phyloP scores from a whole-genome alignment of 257 asterid species.

The Solanum chmielewskii region DNA sequence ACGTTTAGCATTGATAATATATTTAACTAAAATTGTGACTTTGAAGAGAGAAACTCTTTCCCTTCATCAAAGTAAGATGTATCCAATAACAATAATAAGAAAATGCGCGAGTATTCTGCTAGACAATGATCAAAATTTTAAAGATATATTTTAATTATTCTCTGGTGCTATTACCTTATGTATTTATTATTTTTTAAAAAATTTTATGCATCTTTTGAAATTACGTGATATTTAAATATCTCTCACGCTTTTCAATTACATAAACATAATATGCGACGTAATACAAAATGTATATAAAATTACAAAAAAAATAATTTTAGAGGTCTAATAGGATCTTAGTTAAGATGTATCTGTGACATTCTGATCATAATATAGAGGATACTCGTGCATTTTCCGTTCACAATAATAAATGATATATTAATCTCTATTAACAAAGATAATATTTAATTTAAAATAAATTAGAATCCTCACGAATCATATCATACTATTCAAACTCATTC shows the following conservation, averaged over 20 bases:
- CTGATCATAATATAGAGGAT: rapidly evolving
- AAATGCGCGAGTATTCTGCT: rapidly evolving
- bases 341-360: no score
- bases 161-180: rapidly evolving
- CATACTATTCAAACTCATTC: neutral
- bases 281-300: no score
- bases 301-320: no score
- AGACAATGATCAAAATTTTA: rapidly evolving
- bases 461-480: neutral
- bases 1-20: neutral
- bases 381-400: rapidly evolving
- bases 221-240: no score
- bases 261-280: no score
- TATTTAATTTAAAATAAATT: neutral
- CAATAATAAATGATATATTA: neutral
- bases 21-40: neutral
- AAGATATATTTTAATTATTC: no score
- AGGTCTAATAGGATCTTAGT: no score
- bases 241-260: rapidly evolving
- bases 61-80: neutral
- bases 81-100: neutral
- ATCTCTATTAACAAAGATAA: neutral
- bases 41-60: neutral
- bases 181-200: no score
- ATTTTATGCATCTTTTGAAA: rapidly evolving